Evolutionary conservation across 2,329 filamentous ascomycete genomes (phyloP).

Genomic region (Verruconis gallopava): DNA sequence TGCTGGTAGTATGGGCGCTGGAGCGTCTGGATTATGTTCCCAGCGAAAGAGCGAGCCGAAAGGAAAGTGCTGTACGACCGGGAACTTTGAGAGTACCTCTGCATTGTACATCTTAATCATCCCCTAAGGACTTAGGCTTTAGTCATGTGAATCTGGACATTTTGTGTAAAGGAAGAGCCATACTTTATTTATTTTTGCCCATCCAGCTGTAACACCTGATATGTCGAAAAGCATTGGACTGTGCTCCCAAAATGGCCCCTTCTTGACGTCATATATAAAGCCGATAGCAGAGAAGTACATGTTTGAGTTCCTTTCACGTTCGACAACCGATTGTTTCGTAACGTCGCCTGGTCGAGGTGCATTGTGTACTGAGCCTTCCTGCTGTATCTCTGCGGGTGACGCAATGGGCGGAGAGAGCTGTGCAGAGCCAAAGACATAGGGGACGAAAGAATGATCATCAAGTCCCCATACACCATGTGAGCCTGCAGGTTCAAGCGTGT

Average conservation of each 20-base stretch:
- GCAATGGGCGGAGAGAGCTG: constrained; percentile 61
- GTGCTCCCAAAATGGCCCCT: constrained; percentile 86
- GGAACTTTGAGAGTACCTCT: constrained; percentile 91
- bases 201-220: constrained; percentile 74
- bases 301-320: constrained; percentile 29
- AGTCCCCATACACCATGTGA: constrained; percentile 97
- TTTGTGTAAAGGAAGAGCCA: constrained; percentile 5
- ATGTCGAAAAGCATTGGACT: constrained; percentile 91
- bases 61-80: constrained; percentile 85
- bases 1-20: constrained; percentile 19
- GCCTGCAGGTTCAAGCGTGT: constrained; percentile 87
- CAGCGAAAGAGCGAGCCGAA: constrained; percentile 38
- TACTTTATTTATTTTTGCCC: constrained; percentile 85
- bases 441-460: constrained; percentile 90
- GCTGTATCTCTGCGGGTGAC: constrained; percentile 44
- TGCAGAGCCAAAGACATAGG: constrained; percentile 90
- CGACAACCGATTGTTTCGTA: constrained; percentile 27
- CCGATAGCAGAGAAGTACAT: constrained; percentile 93
- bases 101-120: constrained; percentile 99
- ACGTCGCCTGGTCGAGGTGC: constrained; percentile 62
- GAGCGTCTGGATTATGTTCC: constrained; percentile 31
- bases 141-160: constrained; percentile 3
- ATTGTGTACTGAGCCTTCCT: constrained; percentile 59
- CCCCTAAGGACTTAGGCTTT: constrained; percentile 34
- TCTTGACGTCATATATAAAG: constrained; percentile 97